phyloP scores from a whole-genome alignment of 768 basidiomycete species.

The Leccinellum luteum region DNA sequence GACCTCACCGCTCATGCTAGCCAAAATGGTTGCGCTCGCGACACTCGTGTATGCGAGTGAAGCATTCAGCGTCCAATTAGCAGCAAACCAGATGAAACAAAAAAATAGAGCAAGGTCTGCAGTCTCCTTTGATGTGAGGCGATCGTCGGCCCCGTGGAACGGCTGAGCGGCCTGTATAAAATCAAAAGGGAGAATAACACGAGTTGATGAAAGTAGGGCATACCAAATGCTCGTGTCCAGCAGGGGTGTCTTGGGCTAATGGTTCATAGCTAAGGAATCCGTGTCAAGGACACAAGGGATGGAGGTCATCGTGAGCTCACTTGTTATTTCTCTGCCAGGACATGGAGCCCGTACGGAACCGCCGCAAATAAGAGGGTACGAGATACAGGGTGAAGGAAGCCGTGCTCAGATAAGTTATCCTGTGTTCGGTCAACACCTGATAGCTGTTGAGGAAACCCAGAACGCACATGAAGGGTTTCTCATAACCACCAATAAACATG shows the following conservation, averaged over 20 bases:
- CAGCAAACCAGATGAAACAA: slow-evolving; percentile 89
- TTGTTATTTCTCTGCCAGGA: slow-evolving; percentile 3
- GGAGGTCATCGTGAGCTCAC: slow-evolving; percentile 6
- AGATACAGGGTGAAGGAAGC: slow-evolving; percentile 86
- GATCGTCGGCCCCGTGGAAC: slow-evolving; percentile 25
- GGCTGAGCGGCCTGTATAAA: slow-evolving; percentile 9
- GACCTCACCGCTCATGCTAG: slow-evolving; percentile 80
- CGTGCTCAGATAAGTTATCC: slow-evolving; percentile 89
- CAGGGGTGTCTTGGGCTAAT: slow-evolving; percentile 14
- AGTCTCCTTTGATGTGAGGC: slow-evolving; percentile 67
- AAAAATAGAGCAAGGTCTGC: slow-evolving; percentile 75
- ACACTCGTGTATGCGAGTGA: slow-evolving; percentile 86
- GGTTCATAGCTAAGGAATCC: slow-evolving; percentile 24
- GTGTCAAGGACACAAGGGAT: background rate
- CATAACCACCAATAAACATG: slow-evolving; percentile 64
- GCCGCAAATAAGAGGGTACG: slow-evolving; percentile 52
- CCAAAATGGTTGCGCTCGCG: slow-evolving; percentile 88
- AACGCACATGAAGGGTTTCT: slow-evolving; percentile 85
- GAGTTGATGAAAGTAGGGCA: background rate
- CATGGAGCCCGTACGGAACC: slow-evolving; percentile 9
- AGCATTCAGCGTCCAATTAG: slow-evolving; percentile 90
- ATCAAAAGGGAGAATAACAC: background rate
- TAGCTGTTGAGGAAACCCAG: background rate
- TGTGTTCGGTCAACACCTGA: slow-evolving; percentile 26
- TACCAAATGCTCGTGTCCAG: slow-evolving; percentile 19